Conservation (phyloP, 1,284 basidiomycete genomes). For the Microbotryomycetes sp. region DNA sequence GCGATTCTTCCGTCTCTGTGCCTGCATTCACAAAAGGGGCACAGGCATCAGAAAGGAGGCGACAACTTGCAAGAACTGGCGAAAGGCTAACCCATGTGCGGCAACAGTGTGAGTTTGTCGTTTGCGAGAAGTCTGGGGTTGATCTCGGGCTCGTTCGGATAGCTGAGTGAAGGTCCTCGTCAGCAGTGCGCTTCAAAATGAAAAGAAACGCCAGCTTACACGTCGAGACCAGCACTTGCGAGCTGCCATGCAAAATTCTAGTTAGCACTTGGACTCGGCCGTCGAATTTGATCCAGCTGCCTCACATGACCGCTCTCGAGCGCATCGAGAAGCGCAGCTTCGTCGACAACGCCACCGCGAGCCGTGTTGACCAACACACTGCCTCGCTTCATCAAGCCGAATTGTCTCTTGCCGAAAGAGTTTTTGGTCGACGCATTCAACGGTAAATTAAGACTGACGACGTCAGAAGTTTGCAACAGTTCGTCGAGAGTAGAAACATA, state of each 20-base stretch:
- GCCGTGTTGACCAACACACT: conserved; percentile 82
- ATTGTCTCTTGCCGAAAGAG: conserved; percentile 68
- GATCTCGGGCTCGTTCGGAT: conserved; percentile 59
- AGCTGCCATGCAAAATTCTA: conserved; percentile 4
- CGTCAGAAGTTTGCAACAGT: conserved; percentile 67
- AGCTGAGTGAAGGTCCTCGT: too few species aligned
- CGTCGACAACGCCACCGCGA: conserved; percentile 79
- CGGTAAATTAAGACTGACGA: conserved; percentile 52
- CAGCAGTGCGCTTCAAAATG: too few species aligned
- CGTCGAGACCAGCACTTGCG: conserved; percentile 17
- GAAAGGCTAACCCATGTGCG: conserved; percentile 59
- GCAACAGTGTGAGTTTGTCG: conserved; percentile 72
- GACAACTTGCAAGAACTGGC: background rate
- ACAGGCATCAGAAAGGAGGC: background rate
- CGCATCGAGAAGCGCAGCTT: conserved; percentile 74
- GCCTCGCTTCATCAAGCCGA: conserved; percentile 69
- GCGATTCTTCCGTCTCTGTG: conserved; percentile 72
- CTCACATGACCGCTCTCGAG: conserved; percentile 73
- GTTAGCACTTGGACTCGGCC: background rate
- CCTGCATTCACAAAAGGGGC: conserved; percentile 35
- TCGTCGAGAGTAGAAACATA: conserved; percentile 64
- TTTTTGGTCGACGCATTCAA: conserved; percentile 62
- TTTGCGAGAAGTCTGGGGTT: conserved; percentile 71
- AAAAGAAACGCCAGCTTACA: too few species aligned
- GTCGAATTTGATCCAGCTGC: conserved; percentile 31